A percentile compares a stretch with the other conserved stretches of the same genome.
These are phyloP conservation scores for Triticum dicoccoides DNA, from an alignment of 176 grass and related monocot species.

Conservation along the genomic window DNA sequence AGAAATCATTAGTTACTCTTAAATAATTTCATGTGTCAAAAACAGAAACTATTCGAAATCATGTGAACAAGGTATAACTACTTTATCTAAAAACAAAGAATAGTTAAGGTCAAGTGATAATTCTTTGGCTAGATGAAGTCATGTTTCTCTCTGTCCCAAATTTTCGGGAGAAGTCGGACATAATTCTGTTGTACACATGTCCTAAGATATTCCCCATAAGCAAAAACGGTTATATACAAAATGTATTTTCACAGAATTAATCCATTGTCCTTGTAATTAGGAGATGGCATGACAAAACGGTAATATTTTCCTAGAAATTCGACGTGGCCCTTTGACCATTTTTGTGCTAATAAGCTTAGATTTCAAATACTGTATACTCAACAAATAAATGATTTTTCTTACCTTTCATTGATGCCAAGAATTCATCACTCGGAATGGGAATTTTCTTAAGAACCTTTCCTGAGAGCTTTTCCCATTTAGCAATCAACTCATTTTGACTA, in stretches of 20 bases:
- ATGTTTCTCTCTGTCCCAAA: background rate
- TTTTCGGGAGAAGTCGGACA: background rate
- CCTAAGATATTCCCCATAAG: background rate
- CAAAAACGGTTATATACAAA: background rate
- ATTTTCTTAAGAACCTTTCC: slow-evolving; percentile 51
- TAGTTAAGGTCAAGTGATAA: background rate
- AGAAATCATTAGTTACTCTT: background rate
- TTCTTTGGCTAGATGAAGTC: background rate
- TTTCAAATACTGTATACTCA: background rate
- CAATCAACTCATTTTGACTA: slow-evolving; percentile 49
- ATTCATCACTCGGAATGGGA: slow-evolving; percentile 31
- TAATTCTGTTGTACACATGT: background rate
- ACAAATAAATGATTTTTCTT: background rate
- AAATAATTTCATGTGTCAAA: background rate
- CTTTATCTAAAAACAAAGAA: background rate
- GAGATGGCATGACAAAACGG: background rate
- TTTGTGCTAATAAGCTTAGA: background rate
- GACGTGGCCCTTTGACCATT: background rate
- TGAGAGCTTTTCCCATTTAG: slow-evolving; percentile 52
- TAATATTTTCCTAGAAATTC: background rate
- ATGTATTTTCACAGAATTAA: background rate
- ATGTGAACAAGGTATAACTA: background rate
- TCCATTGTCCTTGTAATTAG: background rate
- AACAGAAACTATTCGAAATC: background rate
- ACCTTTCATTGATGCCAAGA: slow-evolving; percentile 54